Conservation (phyloP, 768 basidiomycete genomes). For the Rhodotorula paludigena region DNA sequence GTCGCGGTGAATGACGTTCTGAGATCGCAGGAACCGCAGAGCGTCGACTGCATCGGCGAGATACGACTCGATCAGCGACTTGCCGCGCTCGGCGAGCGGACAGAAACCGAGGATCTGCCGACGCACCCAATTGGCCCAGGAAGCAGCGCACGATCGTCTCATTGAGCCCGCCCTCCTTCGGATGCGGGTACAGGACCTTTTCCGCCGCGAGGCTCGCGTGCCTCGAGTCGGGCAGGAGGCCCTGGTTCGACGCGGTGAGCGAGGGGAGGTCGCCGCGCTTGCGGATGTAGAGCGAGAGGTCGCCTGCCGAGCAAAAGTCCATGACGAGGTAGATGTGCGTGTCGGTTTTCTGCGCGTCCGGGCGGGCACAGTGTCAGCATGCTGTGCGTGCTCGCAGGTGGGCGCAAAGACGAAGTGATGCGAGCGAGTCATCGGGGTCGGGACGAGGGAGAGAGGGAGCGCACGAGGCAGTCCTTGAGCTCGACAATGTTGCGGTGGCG, state of each 20-base stretch:
- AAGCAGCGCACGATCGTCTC: conserved; percentile 88
- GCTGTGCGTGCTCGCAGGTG: no score
- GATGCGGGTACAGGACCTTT: conserved; percentile 73
- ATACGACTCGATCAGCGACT: no score
- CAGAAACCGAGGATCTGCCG: conserved; percentile 12
- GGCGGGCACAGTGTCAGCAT: neutral
- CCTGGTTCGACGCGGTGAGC: conserved; percentile 51
- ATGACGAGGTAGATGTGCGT: conserved; percentile 78
- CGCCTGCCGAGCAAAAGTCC: conserved; percentile 94
- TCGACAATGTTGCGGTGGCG: conserved; percentile 90
- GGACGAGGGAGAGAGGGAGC: neutral
- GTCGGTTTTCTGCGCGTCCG: conserved; percentile 50
- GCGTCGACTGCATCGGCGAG: conserved; percentile 86
- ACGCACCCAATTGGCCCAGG: conserved; percentile 76
- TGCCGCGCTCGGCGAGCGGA: neutral
- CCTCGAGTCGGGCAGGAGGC: conserved; percentile 24
- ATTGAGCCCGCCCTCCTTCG: conserved; percentile 79
- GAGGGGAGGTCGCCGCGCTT: conserved; percentile 89
- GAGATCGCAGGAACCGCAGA: conserved; percentile 79
- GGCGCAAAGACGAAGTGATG: neutral
- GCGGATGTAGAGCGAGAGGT: conserved; percentile 94
- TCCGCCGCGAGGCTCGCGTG: conserved; percentile 50
- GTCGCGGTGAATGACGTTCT: conserved; percentile 90
- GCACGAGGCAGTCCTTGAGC: conserved; percentile 87
- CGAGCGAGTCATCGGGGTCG: no score